Conservation (phyloP, 139 green algal species). For the Picochlorum sp. region DNA sequence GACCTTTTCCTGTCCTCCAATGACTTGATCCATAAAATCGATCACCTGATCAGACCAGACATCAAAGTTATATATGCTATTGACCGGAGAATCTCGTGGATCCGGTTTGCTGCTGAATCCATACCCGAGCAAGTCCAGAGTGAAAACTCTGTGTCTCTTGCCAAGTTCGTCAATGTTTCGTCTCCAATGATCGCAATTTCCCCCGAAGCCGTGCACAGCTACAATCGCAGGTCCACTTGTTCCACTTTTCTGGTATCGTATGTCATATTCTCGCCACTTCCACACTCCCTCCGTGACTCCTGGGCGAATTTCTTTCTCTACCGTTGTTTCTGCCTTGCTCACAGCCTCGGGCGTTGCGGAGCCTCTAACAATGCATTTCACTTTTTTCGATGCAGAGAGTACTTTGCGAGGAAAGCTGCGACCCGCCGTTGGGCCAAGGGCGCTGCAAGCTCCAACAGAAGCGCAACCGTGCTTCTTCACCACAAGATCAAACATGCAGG, state of each 20-base stretch:
- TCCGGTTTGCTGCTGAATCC: constrained; percentile 69
- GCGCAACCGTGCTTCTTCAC: neutral
- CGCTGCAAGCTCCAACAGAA: neutral
- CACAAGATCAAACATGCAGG: too few species aligned
- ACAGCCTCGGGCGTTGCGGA: neutral
- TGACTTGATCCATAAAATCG: constrained; percentile 62
- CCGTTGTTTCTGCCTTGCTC: neutral
- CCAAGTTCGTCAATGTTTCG: constrained; percentile 76
- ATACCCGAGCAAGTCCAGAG: constrained; percentile 91
- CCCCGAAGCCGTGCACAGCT: constrained; percentile 82
- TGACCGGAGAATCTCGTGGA: constrained; percentile 36
- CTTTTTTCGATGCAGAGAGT: neutral
- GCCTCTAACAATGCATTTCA: neutral
- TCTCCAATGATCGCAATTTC: constrained; percentile 82
- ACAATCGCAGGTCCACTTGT: constrained; percentile 21
- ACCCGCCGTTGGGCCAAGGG: neutral
- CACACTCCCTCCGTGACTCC: constrained; percentile 49
- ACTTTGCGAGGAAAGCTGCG: neutral
- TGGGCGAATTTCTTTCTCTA: constrained; percentile 20
- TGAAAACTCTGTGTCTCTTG: constrained; percentile 43
- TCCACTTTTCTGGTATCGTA: constrained; percentile 64
- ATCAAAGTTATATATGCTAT: constrained; percentile 71
- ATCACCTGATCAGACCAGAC: constrained; percentile 40
- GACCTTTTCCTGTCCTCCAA: constrained; percentile 34
- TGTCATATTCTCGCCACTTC: constrained; percentile 67